Conservation (phyloP, 2,329 filamentous ascomycete species). For the Sarocladiaceae sp. region DNA sequence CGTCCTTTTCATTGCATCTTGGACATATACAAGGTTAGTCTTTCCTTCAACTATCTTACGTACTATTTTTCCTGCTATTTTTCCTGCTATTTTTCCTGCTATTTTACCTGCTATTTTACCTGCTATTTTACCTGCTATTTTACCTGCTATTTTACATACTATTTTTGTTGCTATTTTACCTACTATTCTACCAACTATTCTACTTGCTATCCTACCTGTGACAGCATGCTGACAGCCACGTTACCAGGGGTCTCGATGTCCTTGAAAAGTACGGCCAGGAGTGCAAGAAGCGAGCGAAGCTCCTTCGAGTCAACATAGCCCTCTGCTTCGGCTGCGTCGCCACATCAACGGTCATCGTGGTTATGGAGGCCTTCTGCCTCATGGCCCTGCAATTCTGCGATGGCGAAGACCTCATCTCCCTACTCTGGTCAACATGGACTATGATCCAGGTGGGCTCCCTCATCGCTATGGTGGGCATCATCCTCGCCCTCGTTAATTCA, state of each 20-base stretch:
- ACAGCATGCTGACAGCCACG: neutral
- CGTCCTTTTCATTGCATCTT: constrained; percentile 40
- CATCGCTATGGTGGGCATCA: constrained; percentile 55
- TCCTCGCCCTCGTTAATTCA: constrained; percentile 47
- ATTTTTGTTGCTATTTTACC: no score
- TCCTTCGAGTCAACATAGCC: constrained; percentile 36
- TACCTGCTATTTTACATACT: no score
- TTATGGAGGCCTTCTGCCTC: constrained; percentile 52
- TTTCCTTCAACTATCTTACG: no score
- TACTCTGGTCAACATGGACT: constrained; percentile 60
- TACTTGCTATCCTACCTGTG: neutral
- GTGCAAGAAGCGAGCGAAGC: constrained; percentile 26
- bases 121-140: no score
- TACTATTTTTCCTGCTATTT: no score
- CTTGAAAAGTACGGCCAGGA: constrained; percentile 32
- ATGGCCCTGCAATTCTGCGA: constrained; percentile 55
- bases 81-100: neutral
- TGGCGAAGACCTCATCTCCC: constrained; percentile 54
- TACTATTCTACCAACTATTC: no score
- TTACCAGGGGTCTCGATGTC: constrained; percentile 27
- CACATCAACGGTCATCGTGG: constrained; percentile 38
- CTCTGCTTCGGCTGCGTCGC: constrained; percentile 40
- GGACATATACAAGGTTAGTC: constrained; percentile 34
- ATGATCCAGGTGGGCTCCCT: constrained; percentile 55
- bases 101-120: neutral